Base-by-base conservation (phyloP, 129 eudicot species). In the Cynara cardunculus region DNA sequence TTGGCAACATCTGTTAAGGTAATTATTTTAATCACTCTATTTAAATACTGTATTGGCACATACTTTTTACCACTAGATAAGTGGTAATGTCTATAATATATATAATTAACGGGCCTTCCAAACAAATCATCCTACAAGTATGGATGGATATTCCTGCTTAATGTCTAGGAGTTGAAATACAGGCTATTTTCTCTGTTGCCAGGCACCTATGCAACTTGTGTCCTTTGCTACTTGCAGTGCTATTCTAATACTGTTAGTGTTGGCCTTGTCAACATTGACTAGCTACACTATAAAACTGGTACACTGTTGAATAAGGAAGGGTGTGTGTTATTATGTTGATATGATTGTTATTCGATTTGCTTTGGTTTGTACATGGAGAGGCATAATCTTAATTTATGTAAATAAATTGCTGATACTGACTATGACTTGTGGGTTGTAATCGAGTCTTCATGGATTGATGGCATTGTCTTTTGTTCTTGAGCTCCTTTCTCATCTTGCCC, bases 1-100 rank as follows among this genome's bases (percentile, higher is more conserved):
- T 84, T 95, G 90, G 99, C 99, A 41, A 95, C 99, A 34, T 76
- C 91, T 37, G 78, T 92, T 53, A 95, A 95, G 99, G 99, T 92
- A 91, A 81, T 28, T 32, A 77, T 81, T 26, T 12, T 22, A 4
- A 31, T 37, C 7, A 14, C 69, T 35, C 61, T 24, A 32, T 21
- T 64, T 30, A 3, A 70, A 5, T 70, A 69, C 11, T 5, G 25
- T 59, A 59, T 59, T 59, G 1, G 19, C 22, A 78, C 18, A 24
- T 68, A n/a, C 71, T 19, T 27, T 28, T 2, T 30, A 44, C 26
- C 18, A 35, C 14, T 65, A 66, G 21, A 44, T 28, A 8, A 44
- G 41, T 25, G 30, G 19, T 22, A 24, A 64, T 64, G 69, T 11
- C 26, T 22, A 61, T 21, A n/a, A 49, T 12, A 16, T 49, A 49